Percentiles rank a stretch among this genome's conserved stretches.
Evolutionary conservation across 2,329 filamentous ascomycete species (phyloP).

Genomic region (Fusarium musae): DNA sequence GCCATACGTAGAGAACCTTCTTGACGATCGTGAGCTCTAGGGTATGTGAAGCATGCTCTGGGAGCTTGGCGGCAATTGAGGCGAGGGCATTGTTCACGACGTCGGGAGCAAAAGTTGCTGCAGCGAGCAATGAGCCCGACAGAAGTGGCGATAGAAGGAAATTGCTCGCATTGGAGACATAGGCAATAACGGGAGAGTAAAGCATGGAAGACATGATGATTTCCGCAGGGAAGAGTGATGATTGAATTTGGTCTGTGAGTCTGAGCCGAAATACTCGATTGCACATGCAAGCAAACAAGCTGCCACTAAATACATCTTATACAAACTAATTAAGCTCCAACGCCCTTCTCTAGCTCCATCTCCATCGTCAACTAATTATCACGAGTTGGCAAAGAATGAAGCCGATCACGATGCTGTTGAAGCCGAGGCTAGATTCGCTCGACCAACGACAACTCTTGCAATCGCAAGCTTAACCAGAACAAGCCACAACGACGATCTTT

Average conservation of each 20-base stretch:
- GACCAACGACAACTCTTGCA: not conserved
- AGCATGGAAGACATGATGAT: conserved; percentile 37
- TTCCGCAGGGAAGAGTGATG: not conserved
- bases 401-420: not conserved
- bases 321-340: not conserved
- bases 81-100: conserved; percentile 23
- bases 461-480: conserved; percentile 32
- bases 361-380: not conserved
- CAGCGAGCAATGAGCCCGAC: conserved; percentile 29
- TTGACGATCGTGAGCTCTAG: conserved; percentile 11
- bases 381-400: not conserved
- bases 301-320: not conserved
- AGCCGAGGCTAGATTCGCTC: conserved; percentile 14
- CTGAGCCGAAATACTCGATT: not conserved
- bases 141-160: conserved; percentile 34
- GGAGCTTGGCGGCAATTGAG: conserved; percentile 3
- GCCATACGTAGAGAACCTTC: conserved; percentile 30
- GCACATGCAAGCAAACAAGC: not conserved
- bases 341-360: not conserved
- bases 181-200: conserved; percentile 32
- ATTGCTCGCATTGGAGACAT: not conserved
- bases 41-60: conserved; percentile 1
- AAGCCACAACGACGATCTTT: conserved; percentile 8
- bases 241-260: not conserved
- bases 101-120: conserved; percentile 27